These are phyloP conservation scores for Naganishia liquefaciens DNA, from an alignment of 1,284 basidiomycete species.

Conservation along the genomic window DNA sequence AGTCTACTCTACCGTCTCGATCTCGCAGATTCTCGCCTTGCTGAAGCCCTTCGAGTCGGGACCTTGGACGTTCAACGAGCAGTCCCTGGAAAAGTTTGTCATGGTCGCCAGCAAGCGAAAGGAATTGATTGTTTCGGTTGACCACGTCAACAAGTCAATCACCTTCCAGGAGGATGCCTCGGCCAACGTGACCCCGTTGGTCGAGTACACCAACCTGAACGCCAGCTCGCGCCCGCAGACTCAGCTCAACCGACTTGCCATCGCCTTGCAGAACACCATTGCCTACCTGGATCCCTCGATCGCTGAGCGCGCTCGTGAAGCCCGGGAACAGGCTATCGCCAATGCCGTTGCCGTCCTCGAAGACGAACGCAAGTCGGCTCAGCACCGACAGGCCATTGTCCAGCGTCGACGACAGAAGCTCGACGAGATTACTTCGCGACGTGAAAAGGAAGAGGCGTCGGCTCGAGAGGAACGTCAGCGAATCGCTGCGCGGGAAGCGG, in stretches of 20 bases:
- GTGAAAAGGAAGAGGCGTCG: slow-evolving; percentile 88
- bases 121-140: slow-evolving; percentile 83
- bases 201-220: slow-evolving; percentile 43
- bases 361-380: slow-evolving; percentile 72
- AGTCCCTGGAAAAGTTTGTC: slow-evolving; percentile 85
- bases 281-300: slow-evolving; percentile 55
- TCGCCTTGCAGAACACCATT: slow-evolving; percentile 71
- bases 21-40: slow-evolving; percentile 72
- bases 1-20: slow-evolving; percentile 87
- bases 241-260: slow-evolving; percentile 73
- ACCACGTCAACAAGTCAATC: slow-evolving; percentile 85
- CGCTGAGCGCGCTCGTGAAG: slow-evolving; percentile 44
- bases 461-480: slow-evolving; percentile 71
- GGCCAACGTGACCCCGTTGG: slow-evolving; percentile 40
- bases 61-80: slow-evolving; percentile 62
- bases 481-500: slow-evolving; percentile 73
- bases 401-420: slow-evolving; percentile 84
- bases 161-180: slow-evolving; percentile 73
- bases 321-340: slow-evolving; percentile 51
- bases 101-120: slow-evolving; percentile 88
- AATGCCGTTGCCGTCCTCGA: slow-evolving; percentile 56
- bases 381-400: slow-evolving; percentile 76
- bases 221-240: slow-evolving; percentile 63
- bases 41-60: slow-evolving; percentile 68
- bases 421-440: slow-evolving; percentile 78